Base-by-base conservation (phyloP, 1,284 basidiomycete species). In the Ustilago loliicola region DNA sequence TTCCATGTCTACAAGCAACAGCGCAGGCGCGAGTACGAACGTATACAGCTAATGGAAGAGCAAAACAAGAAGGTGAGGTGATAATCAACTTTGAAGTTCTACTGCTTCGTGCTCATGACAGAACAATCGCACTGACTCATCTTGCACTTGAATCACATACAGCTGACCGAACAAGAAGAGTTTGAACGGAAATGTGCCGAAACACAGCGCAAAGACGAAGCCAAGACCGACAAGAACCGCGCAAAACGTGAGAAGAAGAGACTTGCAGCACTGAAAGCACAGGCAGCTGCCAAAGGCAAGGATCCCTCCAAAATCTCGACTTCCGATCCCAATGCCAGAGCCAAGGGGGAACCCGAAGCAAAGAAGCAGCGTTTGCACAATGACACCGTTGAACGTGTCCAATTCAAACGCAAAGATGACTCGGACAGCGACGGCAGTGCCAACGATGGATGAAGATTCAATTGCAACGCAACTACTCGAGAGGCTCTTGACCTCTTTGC, bases 1-100 rank as follows among this genome's bases (percentile, higher is more conserved):
- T 87, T 87, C 50, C 97, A 99, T 85, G 97, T 99, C 4, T 99
- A 99, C 89, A 99, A 99, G 87, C 95, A 97, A 51, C 91, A 92
- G 76, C 89, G 97, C 73, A 89, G 96, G 83, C 90, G 96, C 83
- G 97, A 99, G 88, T 98, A 96, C 82, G 97, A 99, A 87, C 89
- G 97, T 56, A 87, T 99, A 62, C 94, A 93, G 88, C 82, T 96
- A 10, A 92, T 99, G 90, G 94, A 97, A 77, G 94, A 97, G 72
- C 88, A 91, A 77, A 87, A 91, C 10, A 89, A 90, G 82, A 92
- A 93, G 87, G 96, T 95, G 79, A 72, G 89, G 2, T 21, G 11
- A 45, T 7, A 45, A 7, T 21, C 19, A 21, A 11, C 11, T 19
- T 15, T 19, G 21, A 11, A 8, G 21, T 10, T 21, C 42, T 17